phyloP scores from a whole-genome alignment of 2,329 filamentous ascomycete species.

The Eurotiales sp. region DNA sequence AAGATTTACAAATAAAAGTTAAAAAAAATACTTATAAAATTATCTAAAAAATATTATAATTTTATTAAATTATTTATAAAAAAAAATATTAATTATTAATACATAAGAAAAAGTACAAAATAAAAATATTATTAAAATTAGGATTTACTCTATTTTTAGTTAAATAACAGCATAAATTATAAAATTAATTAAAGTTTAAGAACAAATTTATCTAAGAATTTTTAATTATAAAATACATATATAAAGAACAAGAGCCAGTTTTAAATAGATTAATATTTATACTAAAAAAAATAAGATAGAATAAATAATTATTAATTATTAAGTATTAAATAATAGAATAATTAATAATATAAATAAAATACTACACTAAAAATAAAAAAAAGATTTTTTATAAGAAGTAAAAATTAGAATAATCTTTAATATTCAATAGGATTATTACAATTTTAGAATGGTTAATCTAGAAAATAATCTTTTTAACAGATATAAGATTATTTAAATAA shows the following conservation, averaged over 20 bases:
- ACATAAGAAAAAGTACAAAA: neutral
- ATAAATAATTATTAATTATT: neutral
- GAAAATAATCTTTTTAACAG: neutral
- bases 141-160: neutral
- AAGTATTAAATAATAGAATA: neutral
- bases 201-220: slow-evolving; percentile 6
- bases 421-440: neutral
- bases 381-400: too few species aligned
- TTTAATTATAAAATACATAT: neutral
- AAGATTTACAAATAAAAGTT: neutral
- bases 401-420: neutral
- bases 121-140: neutral
- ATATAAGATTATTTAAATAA: neutral
- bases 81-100: neutral
- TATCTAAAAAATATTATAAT: neutral
- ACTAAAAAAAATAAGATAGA: neutral
- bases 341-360: too few species aligned
- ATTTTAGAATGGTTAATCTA: neutral
- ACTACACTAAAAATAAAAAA: too few species aligned
- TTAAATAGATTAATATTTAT: neutral
- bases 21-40: neutral
- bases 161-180: slow-evolving; percentile 1
- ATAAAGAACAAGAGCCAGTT: neutral
- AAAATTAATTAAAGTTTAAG: neutral
- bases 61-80: too few species aligned